Base-by-base conservation (phyloP, 2,329 filamentous ascomycete genomes). In the Aspergillus sp. region DNA sequence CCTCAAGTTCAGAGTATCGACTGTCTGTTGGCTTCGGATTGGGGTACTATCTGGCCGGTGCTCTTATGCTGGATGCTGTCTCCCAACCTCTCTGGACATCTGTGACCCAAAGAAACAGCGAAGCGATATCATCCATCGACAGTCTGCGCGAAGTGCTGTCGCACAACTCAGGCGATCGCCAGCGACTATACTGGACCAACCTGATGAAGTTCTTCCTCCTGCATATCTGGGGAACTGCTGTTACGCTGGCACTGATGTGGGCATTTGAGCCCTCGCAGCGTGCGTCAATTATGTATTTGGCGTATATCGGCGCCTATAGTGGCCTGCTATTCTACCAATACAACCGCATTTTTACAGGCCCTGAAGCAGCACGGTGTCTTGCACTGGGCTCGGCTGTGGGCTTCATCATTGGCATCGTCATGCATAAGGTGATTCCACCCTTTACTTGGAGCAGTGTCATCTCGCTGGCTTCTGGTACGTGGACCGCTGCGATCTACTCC, bases 21-120 rank as follows among this genome's bases (percentile, higher is more conserved):
- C 67, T 80, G 50, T 74, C 79, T 39, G 77, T 83, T n/a, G 82
- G 82, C 1, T 83, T 84, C 60, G 79, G 80, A 12, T 72, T 85
- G 23, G 79, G 78, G 0, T 85, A 84, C 66, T 85, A 84, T 62
- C 73, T 84, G 14, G 74, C 84, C 17, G 81, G 82, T 31, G 82
- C 82, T n/a, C 79, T 84, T 1, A 71, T 82, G 9, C 78, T 85
- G 23, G 82, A 85, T 62, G 73, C 74, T 2, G 77, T 81, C 3
- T 62, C 59, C 3, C 59, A 62, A 35, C 59, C 59, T n/a, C 59
- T 62, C 3, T 62, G 59, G 59, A 62, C 57, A 0, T 31, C 53
- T 3, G 59, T 51, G 23, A 51, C 45, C 4, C 48, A 57, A 9
- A 44, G 48, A 11, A 31, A 59, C 45, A 5, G 48, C 57, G 50